A percentile compares a stretch with the other conserved stretches of the same genome.
phyloP scores from a whole-genome alignment of 2,329 filamentous ascomycete genomes.

The Claviceps capensis region DNA sequence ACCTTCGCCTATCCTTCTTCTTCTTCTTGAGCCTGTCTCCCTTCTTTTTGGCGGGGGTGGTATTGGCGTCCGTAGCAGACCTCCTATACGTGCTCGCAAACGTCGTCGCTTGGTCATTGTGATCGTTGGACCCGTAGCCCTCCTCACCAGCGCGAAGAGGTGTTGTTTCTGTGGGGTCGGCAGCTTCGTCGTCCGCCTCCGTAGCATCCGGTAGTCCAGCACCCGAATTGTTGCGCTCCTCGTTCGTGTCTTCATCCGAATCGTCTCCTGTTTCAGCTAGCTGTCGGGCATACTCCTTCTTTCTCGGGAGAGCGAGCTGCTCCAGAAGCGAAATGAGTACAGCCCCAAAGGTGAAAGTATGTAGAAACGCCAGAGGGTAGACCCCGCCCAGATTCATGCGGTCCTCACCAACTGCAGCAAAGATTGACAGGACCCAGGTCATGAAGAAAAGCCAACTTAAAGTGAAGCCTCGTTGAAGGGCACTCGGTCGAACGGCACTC shows the following conservation, averaged over 20 bases:
- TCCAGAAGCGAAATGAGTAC: slow-evolving; percentile 66
- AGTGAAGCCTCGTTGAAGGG: slow-evolving; percentile 68
- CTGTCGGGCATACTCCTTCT: slow-evolving; percentile 52
- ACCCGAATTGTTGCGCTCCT: slow-evolving; percentile 22
- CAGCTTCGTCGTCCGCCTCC: slow-evolving; percentile 13
- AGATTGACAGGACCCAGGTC: slow-evolving; percentile 59
- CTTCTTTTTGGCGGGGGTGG: slow-evolving; percentile 6
- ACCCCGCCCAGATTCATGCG: slow-evolving; percentile 58
- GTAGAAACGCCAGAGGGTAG: slow-evolving; percentile 72
- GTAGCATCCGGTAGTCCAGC: not conserved
- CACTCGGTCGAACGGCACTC: slow-evolving; percentile 69
- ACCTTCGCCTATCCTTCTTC: slow-evolving; percentile 10
- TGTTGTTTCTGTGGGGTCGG: slow-evolving; percentile 36
- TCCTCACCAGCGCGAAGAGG: slow-evolving; percentile 31
- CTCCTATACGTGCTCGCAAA: slow-evolving; percentile 43
- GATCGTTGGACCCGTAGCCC: slow-evolving; percentile 22
- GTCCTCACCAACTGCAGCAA: slow-evolving; percentile 62
- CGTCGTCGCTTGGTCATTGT: slow-evolving; percentile 28
- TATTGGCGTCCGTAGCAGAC: slow-evolving; percentile 21
- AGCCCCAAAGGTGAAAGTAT: slow-evolving; percentile 61
- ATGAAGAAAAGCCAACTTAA: slow-evolving; percentile 73
- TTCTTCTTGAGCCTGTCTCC: slow-evolving; percentile 6
- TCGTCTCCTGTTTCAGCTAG: slow-evolving; percentile 36
- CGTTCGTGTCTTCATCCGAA: slow-evolving; percentile 21
- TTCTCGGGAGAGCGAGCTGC: slow-evolving; percentile 61